Evolutionary conservation across 2,329 filamentous ascomycete species (phyloP).

Genomic region (Tolypocladium nubicola): DNA sequence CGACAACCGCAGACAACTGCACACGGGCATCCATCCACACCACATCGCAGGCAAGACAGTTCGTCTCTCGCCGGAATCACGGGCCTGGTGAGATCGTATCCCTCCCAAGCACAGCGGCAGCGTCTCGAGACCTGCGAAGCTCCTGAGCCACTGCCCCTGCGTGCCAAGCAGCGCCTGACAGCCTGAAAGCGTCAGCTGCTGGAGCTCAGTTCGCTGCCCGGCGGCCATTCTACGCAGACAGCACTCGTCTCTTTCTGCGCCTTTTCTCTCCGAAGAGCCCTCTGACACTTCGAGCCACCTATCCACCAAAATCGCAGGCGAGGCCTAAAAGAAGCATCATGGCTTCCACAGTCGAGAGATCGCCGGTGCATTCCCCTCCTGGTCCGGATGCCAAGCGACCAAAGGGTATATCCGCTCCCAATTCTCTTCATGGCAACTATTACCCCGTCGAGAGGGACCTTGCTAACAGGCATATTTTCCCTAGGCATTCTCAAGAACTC

Average conservation of each 20-base stretch:
- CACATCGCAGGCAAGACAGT: background rate
- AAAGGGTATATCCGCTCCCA: constrained; percentile 25
- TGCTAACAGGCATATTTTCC: background rate
- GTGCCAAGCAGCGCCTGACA: background rate
- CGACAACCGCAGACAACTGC: background rate
- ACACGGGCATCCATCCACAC: background rate
- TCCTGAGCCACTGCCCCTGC: background rate
- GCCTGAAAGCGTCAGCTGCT: background rate
- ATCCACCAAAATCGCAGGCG: background rate
- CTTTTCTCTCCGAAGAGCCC: background rate
- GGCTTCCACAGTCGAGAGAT: constrained; percentile 27
- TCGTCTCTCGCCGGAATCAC: background rate
- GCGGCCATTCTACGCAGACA: background rate
- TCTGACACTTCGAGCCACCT: background rate
- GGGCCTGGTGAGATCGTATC: background rate
- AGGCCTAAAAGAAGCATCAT: constrained; percentile 14
- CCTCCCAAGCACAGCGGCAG: background rate
- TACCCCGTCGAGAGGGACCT: background rate
- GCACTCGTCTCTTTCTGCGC: background rate
- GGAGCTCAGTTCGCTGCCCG: background rate
- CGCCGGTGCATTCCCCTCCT: constrained; percentile 31
- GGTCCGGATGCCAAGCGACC: constrained; percentile 30
- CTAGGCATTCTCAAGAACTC: constrained; percentile 92
- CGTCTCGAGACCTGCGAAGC: background rate
- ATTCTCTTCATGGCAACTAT: background rate